Conservation (phyloP, 257 asterid genomes). For the Henckelia pumila region DNA sequence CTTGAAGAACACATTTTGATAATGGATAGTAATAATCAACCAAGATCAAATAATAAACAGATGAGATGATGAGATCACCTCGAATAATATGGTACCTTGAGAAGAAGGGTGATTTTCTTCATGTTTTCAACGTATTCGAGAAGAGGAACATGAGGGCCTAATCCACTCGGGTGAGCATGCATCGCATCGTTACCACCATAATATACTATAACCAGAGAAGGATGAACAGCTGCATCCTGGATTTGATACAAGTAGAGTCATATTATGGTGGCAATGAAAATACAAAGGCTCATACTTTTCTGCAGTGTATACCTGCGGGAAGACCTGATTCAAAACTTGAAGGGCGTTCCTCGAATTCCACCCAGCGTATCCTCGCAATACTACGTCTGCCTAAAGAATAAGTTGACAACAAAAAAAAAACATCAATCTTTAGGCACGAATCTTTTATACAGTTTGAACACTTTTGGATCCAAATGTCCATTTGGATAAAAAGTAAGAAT, state of each 20-base stretch:
- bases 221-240: constrained; percentile 44
- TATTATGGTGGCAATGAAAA: no score
- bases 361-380: constrained; percentile 63
- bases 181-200: constrained; percentile 55
- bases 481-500: not conserved
- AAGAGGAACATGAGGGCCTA: constrained; percentile 52
- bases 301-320: constrained; percentile 44
- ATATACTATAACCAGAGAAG: constrained; percentile 47
- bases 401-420: not conserved
- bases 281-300: not conserved
- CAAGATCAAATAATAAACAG: not conserved
- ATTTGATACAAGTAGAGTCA: not conserved
- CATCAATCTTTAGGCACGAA: not conserved
- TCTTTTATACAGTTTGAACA: no score
- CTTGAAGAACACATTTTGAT: no score
- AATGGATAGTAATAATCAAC: not conserved
- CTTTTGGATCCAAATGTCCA: no score
- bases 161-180: constrained; percentile 40
- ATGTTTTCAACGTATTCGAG: constrained; percentile 46
- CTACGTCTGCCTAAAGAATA: constrained; percentile 58
- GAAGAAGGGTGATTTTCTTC: constrained; percentile 42
- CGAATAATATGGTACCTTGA: constrained; percentile 18
- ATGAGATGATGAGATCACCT: no score
- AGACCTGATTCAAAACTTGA: constrained; percentile 48
- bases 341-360: constrained; percentile 72